phyloP scores from a whole-genome alignment of 2,329 filamentous ascomycete genomes.

The Pseudocercospora fuligena region DNA sequence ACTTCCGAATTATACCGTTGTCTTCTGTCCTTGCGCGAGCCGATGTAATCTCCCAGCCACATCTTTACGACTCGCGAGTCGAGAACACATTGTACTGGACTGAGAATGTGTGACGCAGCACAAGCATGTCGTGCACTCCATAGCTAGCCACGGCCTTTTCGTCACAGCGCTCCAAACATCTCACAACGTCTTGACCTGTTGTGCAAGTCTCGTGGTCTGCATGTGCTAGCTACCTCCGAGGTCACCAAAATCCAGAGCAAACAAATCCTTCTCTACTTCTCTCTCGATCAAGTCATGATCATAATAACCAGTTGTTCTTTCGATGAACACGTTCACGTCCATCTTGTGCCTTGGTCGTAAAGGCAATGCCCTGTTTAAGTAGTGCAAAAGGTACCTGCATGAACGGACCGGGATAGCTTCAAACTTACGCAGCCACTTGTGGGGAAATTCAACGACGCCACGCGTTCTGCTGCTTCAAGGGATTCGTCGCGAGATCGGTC shows the following conservation, averaged over 20 bases:
- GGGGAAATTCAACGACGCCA: neutral
- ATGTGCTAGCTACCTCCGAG: neutral
- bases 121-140: neutral
- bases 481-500: neutral
- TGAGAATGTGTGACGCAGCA: neutral
- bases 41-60: neutral
- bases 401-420: neutral
- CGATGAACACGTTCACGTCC: neutral
- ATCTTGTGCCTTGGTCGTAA: neutral
- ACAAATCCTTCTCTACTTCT: neutral
- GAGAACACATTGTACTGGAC: neutral
- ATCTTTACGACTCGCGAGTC: neutral
- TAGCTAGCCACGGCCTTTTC: neutral
- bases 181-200: neutral
- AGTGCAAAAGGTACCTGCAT: conserved; percentile 1
- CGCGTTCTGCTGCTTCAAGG: neutral
- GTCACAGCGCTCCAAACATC: neutral
- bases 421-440: neutral
- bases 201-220: neutral
- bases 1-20: neutral
- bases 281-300: too few relatives aligned
- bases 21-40: neutral
- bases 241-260: neutral
- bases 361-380: neutral
- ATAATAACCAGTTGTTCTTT: neutral